Conservation (phyloP, 495 filamentous ascomycete genomes). For the Tuber melanosporum region DNA sequence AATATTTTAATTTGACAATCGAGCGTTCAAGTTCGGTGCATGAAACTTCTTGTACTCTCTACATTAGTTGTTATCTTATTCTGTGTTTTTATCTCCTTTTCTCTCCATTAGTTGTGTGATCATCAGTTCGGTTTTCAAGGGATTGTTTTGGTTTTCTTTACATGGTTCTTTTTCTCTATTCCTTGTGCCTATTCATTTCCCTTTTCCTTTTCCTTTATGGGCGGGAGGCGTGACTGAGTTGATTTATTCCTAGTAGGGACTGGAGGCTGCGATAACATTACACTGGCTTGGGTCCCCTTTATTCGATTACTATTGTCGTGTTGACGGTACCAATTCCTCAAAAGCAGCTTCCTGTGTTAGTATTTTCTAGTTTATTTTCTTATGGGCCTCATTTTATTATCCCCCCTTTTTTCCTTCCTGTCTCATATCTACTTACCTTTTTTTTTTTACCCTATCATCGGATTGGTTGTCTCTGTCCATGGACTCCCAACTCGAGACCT, state of each 20-base stretch:
- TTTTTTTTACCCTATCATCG: constrained; percentile 14
- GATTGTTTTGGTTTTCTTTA: constrained; percentile 38
- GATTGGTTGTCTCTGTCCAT: too few relatives aligned
- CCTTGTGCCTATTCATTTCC: constrained; percentile 39
- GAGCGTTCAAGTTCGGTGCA: constrained; percentile 28
- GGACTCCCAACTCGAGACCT: too few relatives aligned
- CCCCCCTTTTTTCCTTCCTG: constrained; percentile 19
- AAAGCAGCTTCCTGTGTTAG: constrained; percentile 11
- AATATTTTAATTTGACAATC: constrained; percentile 11
- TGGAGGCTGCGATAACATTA: constrained; percentile 34
- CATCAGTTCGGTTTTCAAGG: constrained; percentile 33
- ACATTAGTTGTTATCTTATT: constrained; percentile 34
- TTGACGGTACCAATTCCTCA: constrained; percentile 4
- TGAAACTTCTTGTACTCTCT: constrained; percentile 34
- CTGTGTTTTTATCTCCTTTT: constrained; percentile 27
- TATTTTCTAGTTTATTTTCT: constrained; percentile 22
- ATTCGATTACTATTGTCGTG: constrained; percentile 19
- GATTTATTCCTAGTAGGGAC: constrained; percentile 28
- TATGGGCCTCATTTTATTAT: constrained; percentile 14
- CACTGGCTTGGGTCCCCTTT: constrained; percentile 19
- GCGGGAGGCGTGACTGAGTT: constrained; percentile 37
- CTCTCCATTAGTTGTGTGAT: constrained; percentile 29
- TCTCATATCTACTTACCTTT: constrained; percentile 29
- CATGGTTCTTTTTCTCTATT: constrained; percentile 21
- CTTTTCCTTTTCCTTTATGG: constrained; percentile 12